Evolutionary conservation across 768 basidiomycete genomes (phyloP), one percentile per base, ranked within the genome.

Genomic region (Mycena polygramma): DNA sequence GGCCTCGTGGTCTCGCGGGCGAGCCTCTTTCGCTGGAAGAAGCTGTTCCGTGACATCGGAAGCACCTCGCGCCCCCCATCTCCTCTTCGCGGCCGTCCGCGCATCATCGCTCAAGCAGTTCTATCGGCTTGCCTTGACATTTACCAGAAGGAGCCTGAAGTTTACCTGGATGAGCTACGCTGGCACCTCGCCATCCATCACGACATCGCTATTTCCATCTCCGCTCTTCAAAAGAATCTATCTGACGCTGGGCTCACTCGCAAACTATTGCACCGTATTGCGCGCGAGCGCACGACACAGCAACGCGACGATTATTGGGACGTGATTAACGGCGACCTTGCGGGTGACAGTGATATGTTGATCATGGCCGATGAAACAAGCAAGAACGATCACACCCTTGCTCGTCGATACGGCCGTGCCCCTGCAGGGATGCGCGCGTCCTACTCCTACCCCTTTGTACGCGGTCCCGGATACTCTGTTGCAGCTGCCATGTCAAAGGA

Each of bases 1-100:
- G 72, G 67, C 4, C 68, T 80, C 1, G 45, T 74, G 8, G 68
- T 82, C 19, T 81, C 79, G 15, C 13, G 45, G 7, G 68, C 67
- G 1, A 80, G 77, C 52, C 63, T 79, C 13, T 78, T 75, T 60
- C 74, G 74, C 2, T 81, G 80, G 79, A 48, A 57, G 36, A 24
- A 39, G 37, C 39, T 43, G 1, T 57, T 74, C 52, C 43, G 69
- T 37, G 43, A 69, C 57, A 0, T 43, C 35, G 9, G 73, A 36
- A 36, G 24, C 15, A 58, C 71, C 19, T 51, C 52, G 0, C 55
- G 58, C 13, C 72, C 76, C 4, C 52, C 60, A 5, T 69, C 68
- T 35, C 63, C 63, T 2, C 46, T 69, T 20, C 4, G 15, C 14
- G 53, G 68, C 0, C 61, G 62, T 3, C 68, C 68, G n/a, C 68